These are phyloP conservation scores for Hemisphaericaspora xylanilytica DNA, from an alignment of 1,139 yeast species.

Conservation along the genomic window DNA sequence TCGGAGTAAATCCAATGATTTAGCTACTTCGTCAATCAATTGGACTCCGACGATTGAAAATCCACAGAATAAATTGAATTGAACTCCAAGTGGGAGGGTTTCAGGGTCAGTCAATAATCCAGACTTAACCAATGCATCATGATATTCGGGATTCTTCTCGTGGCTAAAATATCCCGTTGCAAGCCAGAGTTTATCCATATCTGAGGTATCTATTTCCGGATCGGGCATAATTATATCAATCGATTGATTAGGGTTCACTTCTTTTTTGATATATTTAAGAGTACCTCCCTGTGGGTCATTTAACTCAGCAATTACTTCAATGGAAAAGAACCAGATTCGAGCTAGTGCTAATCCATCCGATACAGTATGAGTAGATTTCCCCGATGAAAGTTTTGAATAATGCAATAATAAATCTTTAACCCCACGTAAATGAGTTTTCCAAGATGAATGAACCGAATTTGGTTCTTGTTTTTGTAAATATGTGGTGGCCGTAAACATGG, in stretches of 20 bases:
- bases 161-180: slow-evolving; percentile 36
- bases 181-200: slow-evolving; percentile 22
- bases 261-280: slow-evolving; percentile 15
- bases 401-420: slow-evolving; percentile 39
- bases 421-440: slow-evolving; percentile 43
- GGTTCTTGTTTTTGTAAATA: slow-evolving; percentile 7
- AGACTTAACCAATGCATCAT: slow-evolving; percentile 29
- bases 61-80: slow-evolving; percentile 38
- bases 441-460: slow-evolving; percentile 17
- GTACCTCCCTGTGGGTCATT: slow-evolving; percentile 35
- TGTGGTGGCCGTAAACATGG: slow-evolving; percentile 35
- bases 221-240: slow-evolving; percentile 14
- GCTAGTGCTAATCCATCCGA: slow-evolving; percentile 45
- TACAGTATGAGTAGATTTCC: slow-evolving; percentile 15
- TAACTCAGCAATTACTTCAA: slow-evolving; percentile 38
- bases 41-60: slow-evolving; percentile 29
- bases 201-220: slow-evolving; percentile 16
- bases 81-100: slow-evolving; percentile 17
- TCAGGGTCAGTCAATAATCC: slow-evolving; percentile 25
- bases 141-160: slow-evolving; percentile 30
- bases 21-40: slow-evolving; percentile 29
- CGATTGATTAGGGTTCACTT: slow-evolving; percentile 4
- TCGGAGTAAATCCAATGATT: slow-evolving; percentile 24
- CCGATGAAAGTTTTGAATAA: slow-evolving; percentile 25
- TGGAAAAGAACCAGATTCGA: slow-evolving; percentile 45